Evolutionary conservation across 441 rosid genomes (phyloP), one percentile per base, ranked within the genome.

Genomic region (Erodium chrysanthum): DNA sequence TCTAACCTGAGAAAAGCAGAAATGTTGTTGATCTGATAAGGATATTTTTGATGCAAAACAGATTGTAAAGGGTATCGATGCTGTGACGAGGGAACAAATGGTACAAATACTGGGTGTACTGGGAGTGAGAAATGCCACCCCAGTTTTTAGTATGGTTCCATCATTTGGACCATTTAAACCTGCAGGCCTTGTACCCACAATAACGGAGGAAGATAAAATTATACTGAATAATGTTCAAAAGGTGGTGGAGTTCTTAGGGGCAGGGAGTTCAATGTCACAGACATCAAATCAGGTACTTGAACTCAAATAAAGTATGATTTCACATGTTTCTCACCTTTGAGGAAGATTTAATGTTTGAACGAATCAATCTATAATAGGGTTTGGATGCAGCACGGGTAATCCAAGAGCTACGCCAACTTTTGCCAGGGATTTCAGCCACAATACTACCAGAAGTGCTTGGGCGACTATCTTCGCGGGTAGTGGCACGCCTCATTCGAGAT

Each of bases 41-140:
- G 9, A 5, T 12, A 23, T 18, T 17, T 61, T 75, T 37, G 17
- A 52, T 71, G 66, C 17, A n/a, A 66, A 72, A 72, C 88, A 93
- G 98, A 84, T 93, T 71, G 98, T 93, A 15, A 93, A 91, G 82
- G 95, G 96, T 66, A 89, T 93, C 9, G 97, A 93, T 79, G 98
- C 98, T 27, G 84, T 89, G 70, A 81, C 96, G 3, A 86, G 97
- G 80, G 96, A 93, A 76, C 96, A 93, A 79, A 79, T 93, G 59
- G 89, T 91, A 66, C 95, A 82, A 74, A 64, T 86, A 64, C 78
- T 86, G 86, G 90, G 86, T 6, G 44, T 85, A 67, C 80, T 91
- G 8, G 98, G 96, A 35, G 65, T 89, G 64, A 65, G 85, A 74
- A 91, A 85, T 78, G 81, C 73, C 40, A 73, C 83, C 21, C 97